Conservation (phyloP, 176 grass and related monocot species). For the Eremochloa ophiuroides region DNA sequence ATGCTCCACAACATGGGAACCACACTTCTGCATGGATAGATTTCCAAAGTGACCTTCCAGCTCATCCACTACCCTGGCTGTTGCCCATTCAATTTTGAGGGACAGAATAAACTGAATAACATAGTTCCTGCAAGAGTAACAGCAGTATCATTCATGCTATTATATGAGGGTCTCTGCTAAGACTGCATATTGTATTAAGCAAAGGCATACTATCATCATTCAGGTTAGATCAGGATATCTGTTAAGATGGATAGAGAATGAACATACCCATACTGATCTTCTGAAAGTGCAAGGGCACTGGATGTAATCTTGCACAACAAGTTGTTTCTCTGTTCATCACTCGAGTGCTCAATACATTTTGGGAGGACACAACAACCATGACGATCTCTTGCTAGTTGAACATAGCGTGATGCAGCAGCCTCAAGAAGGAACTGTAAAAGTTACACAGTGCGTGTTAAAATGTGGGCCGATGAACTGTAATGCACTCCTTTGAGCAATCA, state of each 20-base stretch:
- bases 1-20: conserved; percentile 83
- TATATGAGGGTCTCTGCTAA: not conserved
- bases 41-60: conserved; percentile 40
- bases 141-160: not conserved
- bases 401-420: conserved; percentile 44
- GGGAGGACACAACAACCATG: conserved; percentile 90
- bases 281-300: conserved; percentile 47
- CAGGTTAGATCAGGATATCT: conserved; percentile 6
- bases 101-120: conserved; percentile 78
- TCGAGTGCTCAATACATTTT: conserved; percentile 65
- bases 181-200: not conserved
- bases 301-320: conserved; percentile 54
- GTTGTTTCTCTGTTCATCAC: conserved; percentile 48
- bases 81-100: conserved; percentile 52
- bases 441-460: conserved; percentile 17
- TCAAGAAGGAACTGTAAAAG: conserved; percentile 75
- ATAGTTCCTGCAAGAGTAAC: conserved; percentile 63
- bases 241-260: not conserved
- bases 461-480: not conserved
- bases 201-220: conserved; percentile 1
- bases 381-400: conserved; percentile 75
- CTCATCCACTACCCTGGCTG: conserved; percentile 46
- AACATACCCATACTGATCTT: conserved; percentile 81
- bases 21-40: conserved; percentile 79
- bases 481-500: not conserved